These are phyloP conservation scores for Magnaporthiopsis poae DNA, from an alignment of 2,329 filamentous ascomycete genomes.

Conservation along the genomic window DNA sequence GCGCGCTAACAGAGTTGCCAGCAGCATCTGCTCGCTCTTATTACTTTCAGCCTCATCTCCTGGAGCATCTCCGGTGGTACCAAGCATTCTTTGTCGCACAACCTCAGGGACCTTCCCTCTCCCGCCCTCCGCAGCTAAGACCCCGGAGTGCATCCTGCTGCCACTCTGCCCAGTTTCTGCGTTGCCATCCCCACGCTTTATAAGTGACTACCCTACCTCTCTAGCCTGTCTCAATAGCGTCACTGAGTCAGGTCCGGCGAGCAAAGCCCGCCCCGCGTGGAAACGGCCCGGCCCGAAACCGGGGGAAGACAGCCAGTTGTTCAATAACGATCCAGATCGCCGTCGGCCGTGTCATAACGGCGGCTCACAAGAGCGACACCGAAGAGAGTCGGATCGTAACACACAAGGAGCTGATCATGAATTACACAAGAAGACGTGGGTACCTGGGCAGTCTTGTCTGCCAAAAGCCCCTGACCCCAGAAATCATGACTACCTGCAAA, in stretches of 20 bases:
- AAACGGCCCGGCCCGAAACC: background rate
- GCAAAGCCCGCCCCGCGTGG: background rate
- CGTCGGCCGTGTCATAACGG: background rate
- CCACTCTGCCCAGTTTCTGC: background rate
- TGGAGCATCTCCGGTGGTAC: background rate
- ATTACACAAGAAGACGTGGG: conserved; percentile 28
- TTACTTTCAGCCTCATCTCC: background rate
- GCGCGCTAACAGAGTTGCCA: background rate
- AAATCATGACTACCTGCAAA: background rate
- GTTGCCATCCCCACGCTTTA: background rate
- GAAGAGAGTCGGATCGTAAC: background rate
- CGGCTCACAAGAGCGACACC: background rate
- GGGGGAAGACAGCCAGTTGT: background rate
- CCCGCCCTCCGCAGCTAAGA: background rate
- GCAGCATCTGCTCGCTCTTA: background rate
- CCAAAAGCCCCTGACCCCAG: background rate
- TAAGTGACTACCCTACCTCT: background rate
- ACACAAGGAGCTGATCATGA: conserved; percentile 19
- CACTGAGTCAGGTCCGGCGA: background rate
- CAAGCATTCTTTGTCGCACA: background rate
- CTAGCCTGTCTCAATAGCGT: background rate
- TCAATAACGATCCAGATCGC: background rate
- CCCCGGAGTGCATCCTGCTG: background rate
- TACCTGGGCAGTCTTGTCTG: background rate
- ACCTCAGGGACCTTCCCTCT: background rate